Base-by-base conservation (phyloP, 106 monocot genomes). In the Allium fistulosum region DNA sequence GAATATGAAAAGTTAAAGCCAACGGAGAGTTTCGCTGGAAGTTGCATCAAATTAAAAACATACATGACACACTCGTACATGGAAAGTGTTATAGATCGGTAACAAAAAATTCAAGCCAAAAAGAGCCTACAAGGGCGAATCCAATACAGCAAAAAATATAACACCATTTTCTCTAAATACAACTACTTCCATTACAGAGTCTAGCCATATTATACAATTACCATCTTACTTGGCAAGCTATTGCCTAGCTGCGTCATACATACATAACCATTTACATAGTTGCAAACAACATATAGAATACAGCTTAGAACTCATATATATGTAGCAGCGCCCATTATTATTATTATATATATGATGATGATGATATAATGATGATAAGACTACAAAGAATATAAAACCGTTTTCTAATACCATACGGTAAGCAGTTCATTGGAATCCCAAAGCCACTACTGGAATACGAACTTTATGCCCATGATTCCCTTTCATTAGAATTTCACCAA, bases 401-500 rank as follows among this genome's bases (percentile, higher is more conserved):
- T 27, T 18, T 50, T 59, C 26, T 57, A 53, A 49, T 2, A 63
- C 47, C 14, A 26, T 47, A 62, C 53, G 11, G 60, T 48, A 12
- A 46, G 63, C 46, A 63, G 10, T 50, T 27, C 53, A 69, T 26
- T 55, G 53, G 68, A 56, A 69, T 45, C 84, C 97, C 92, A 97
- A 86, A 15, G 92, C 92, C 3, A 81, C 87, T 11, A 97, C 92
- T 46, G 92, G 86, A 37, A 97, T 82, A 67, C 88, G 79, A 55
- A 97, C 92, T 69, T 72, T 76, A 80, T 92, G 97, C 7, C 97
- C 92, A 61, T 71, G 72, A 61, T 76, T 79, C 7, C 97, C 92
- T 77, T 92, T 92, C 88, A 97, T 68, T 51, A 92, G 68, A 45
- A 97, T 75, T 84, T 92, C 97, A 5, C 97, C 97, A 55, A 92